Evolutionary conservation across 805 yeast genomes (phyloP).

Genomic region (Candida peoriensis): DNA sequence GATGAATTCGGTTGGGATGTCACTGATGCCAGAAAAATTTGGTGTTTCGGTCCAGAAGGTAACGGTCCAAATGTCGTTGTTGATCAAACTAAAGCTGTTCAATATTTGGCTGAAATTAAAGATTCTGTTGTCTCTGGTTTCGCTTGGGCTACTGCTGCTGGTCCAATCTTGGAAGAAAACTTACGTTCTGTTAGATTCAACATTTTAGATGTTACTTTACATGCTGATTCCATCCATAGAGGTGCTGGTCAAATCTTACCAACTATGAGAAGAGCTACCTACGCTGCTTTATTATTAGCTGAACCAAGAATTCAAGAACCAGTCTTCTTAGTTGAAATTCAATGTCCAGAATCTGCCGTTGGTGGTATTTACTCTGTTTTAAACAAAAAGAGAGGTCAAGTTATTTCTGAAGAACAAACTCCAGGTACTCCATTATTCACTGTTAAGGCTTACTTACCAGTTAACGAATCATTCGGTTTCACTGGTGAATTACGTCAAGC

Average conservation of each 20-base stretch:
- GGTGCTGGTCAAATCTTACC: constrained; percentile 99
- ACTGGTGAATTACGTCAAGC: constrained; percentile 99
- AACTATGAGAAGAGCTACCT: constrained; percentile 99
- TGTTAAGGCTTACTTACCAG: constrained; percentile 99
- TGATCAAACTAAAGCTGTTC: constrained; percentile 99
- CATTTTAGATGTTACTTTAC: constrained; percentile 98
- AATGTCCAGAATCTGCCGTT: constrained; percentile 98
- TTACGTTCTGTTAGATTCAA: constrained; percentile 95
- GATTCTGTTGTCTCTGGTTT: constrained; percentile 99
- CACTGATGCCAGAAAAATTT: constrained; percentile 99
- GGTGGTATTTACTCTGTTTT: constrained; percentile 99
- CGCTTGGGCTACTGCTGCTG: constrained; percentile 99
- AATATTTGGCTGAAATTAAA: constrained; percentile 98
- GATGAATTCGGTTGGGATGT: constrained; percentile 99
- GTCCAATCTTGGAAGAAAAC: constrained; percentile 96
- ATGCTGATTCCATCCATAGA: constrained; percentile 99
- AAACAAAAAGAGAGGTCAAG: constrained; percentile 99
- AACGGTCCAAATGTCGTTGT: constrained; percentile 97
- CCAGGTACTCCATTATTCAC: constrained; percentile 99
- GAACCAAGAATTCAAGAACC: constrained; percentile 99
- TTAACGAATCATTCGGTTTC: constrained; percentile 99
- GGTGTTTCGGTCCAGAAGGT: constrained; percentile 99
- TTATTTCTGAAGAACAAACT: constrained; percentile 98
- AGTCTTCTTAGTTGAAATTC: constrained; percentile 97
- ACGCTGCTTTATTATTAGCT: constrained; percentile 97